Conservation (phyloP, 140 eudicot species). For the Senecio squalidus region DNA sequence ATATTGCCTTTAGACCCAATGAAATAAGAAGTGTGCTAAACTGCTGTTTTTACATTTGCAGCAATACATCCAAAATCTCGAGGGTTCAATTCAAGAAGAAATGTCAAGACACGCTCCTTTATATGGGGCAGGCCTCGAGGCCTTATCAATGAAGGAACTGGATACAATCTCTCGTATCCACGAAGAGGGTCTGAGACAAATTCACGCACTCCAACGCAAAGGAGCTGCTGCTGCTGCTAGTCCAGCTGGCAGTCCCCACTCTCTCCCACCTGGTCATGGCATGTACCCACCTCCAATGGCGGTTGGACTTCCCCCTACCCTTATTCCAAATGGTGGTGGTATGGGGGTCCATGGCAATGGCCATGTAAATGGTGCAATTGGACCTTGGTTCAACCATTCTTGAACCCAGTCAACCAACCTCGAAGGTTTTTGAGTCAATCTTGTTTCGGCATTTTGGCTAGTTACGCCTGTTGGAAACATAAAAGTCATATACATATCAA, state of each 20-base stretch:
- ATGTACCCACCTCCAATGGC: conserved; percentile 68
- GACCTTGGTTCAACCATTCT: conserved; percentile 94
- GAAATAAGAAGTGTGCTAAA: background rate
- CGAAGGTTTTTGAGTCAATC: conserved; percentile 18
- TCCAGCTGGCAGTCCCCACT: conserved; percentile 61
- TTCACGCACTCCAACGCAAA: conserved; percentile 77
- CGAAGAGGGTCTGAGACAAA: conserved; percentile 88
- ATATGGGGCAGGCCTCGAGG: conserved; percentile 87
- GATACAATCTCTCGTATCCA: conserved; percentile 88
- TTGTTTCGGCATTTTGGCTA: conserved; percentile 31
- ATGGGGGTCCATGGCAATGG: conserved; percentile 71
- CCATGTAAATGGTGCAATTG: conserved; percentile 67
- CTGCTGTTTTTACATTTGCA: conserved; percentile 30
- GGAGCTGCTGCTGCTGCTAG: conserved; percentile 41
- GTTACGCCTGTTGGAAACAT: conserved; percentile 31
- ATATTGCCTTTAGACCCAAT: background rate
- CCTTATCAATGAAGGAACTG: conserved; percentile 85
- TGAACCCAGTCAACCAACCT: conserved; percentile 26
- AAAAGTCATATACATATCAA: conserved; percentile 11
- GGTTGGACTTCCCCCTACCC: conserved; percentile 59
- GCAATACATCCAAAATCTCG: conserved; percentile 86
- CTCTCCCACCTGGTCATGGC: conserved; percentile 51
- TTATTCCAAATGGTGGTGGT: conserved; percentile 69
- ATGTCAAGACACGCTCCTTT: conserved; percentile 94
- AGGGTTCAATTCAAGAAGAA: conserved; percentile 82